These are phyloP conservation scores for Suhomyces pyralidae DNA, from an alignment of 805 yeast genomes.

Conservation along the genomic window DNA sequence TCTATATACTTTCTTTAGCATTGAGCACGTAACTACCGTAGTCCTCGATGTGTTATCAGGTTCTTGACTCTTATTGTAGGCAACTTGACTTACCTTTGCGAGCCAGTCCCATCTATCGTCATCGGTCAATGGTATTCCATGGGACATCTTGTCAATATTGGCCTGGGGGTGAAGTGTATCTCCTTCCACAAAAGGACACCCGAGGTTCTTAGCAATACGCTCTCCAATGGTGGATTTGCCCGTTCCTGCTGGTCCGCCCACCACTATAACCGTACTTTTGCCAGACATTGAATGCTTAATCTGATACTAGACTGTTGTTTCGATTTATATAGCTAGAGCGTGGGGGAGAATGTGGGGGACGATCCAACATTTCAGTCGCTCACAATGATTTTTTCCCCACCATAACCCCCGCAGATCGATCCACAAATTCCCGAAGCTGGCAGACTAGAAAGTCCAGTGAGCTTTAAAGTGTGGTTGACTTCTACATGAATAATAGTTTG, in stretches of 20 bases:
- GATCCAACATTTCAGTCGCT: background rate
- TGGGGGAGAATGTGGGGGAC: background rate
- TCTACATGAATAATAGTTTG: no score
- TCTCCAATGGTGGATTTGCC: constrained; percentile 84
- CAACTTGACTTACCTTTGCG: constrained; percentile 40
- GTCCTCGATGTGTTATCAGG: constrained; percentile 16
- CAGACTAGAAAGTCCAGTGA: background rate
- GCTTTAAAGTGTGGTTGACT: no score
- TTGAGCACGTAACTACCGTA: constrained; percentile 77
- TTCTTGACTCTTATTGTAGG: constrained; percentile 37
- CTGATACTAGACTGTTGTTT: background rate
- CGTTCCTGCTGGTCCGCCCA: constrained; percentile 96
- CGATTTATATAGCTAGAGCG: background rate
- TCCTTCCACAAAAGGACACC: constrained; percentile 74
- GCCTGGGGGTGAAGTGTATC: constrained; percentile 69
- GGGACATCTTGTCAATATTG: constrained; percentile 80
- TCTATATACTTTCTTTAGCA: constrained; percentile 74
- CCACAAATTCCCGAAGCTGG: background rate
- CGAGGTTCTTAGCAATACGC: constrained; percentile 42
- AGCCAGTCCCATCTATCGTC: constrained; percentile 95
- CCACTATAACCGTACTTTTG: constrained; percentile 45
- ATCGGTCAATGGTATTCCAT: constrained; percentile 78
- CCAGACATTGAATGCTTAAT: background rate
- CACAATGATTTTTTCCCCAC: background rate
- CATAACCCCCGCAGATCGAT: background rate